Base-by-base conservation (phyloP, 495 filamentous ascomycete species). In the Annulohypoxylon stygium region DNA sequence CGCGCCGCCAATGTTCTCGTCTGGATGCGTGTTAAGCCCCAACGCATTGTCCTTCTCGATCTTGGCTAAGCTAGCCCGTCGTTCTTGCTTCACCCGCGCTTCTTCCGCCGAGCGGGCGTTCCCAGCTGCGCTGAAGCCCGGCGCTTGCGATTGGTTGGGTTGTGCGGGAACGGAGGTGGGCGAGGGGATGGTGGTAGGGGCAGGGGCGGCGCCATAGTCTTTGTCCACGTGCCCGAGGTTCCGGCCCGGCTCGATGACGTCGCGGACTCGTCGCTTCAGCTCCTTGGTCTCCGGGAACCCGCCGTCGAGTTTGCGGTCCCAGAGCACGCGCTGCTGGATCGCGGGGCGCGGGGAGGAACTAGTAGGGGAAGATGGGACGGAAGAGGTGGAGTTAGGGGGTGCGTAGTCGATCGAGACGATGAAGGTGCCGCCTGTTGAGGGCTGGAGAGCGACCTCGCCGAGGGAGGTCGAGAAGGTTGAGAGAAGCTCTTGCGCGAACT, bases 401-500 rank as follows among this genome's bases (percentile, higher is more conserved):
- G 7, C 59, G 50, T 72, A 80, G 70, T 84, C 82, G 41, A 94
- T 88, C 54, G 90, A 86, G 4, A 97, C 88, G 11, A 87, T 85
- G 78, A 99, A 99, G 23, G 92, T 81, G 0, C 96, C 96, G 25
- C 96, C 95, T 0, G 93, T 97, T 16, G 89, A 78, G 0, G 96
- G 96, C 45, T 95, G 87, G 0, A 99, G 89, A n/a, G 96, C 89
- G 12, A 99, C 91, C 80, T 98, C 95, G 51, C 95, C 94, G 0
- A 99, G 86, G 63, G 90, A 85, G 11, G 90, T 94, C 58, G 87
- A 86, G 84, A 99, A 99, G 6, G 96, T 99, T n/a, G 93, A 96
- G 67, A 99, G 90, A 61, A 99, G 93, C 82, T 99, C 96, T 88
- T 99, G 96, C 50, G 92, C 94, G 82, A 92, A 97, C 93, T 97